Base-by-base conservation (phyloP, 2,329 filamentous ascomycete genomes). In the Aaosphaeria pasadenensis region DNA sequence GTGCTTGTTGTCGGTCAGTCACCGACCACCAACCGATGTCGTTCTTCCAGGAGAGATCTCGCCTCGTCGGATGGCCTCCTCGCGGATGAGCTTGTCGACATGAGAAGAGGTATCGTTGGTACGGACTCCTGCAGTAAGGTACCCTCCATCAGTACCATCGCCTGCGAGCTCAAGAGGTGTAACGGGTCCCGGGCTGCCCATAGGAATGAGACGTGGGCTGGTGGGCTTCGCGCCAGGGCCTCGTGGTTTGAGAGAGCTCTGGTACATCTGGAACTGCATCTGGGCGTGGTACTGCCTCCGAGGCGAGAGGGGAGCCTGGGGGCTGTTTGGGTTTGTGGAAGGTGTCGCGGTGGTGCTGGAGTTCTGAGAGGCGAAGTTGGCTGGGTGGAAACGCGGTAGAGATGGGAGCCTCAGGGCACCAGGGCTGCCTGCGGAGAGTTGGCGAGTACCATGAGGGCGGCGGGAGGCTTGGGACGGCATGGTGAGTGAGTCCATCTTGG, bases 91-190 rank as follows among this genome's bases (percentile, higher is more conserved):
- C 46, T 69, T 72, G 55, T 78, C 76, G 44, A 77, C 73, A 36
- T 77, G 60, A 36, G 59, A 58, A 3, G 60, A 53, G 28, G 65
- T 61, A 30, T 77, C 74, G 30, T 64, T 60, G 17, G 61, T 55
- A 30, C 64, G 60, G 6, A 70, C 64, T 5, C 75, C 74, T 24
- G 73, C 74, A n/a, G 72, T 65, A 30, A 79, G 64, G 52, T 79
- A 79, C 17, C 17, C 17, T 45, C 69, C 63, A n/a, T 72, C 67
- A 11, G 58, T 56, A 2, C 64, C 66, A 57, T 77, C 77, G 1
- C 64, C 66, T 58, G 77, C 77, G 31, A 80, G 70, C 53, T 75
- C 74, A 42, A 80, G 59, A n/a, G 77, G 77, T 28, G 77, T 80
- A 36, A 80, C 76, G 5, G 75, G 75, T 36, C 76, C 76, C 2